phyloP scores from a whole-genome alignment of 2,329 filamentous ascomycete species.

The Cytospora chrysosperma region DNA sequence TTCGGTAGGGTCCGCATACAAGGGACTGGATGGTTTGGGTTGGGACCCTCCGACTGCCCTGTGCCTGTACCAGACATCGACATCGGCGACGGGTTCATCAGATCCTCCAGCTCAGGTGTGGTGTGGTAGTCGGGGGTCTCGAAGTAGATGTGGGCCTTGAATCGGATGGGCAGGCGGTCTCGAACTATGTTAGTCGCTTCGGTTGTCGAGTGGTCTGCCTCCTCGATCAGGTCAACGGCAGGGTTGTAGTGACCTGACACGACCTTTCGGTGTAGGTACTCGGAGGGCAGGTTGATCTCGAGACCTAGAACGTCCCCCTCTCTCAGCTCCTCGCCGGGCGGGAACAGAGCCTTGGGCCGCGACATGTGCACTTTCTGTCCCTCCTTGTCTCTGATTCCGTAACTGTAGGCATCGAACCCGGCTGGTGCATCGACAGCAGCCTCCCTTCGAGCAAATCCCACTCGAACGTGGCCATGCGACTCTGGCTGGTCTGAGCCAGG shows the following conservation, averaged over 20 bases:
- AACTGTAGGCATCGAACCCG: constrained; percentile 89
- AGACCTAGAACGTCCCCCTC: constrained; percentile 94
- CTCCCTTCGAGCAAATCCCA: constrained; percentile 83
- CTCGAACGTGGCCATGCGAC: constrained; percentile 66
- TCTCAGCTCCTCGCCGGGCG: constrained; percentile 71
- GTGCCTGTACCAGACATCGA: constrained; percentile 39
- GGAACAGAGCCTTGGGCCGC: constrained; percentile 86
- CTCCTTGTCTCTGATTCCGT: constrained; percentile 83
- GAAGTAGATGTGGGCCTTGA: constrained; percentile 92
- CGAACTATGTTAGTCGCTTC: constrained; percentile 80
- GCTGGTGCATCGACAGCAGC: constrained; percentile 80
- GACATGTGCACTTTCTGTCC: constrained; percentile 94
- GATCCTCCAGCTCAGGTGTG: constrained; percentile 83
- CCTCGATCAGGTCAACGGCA: constrained; percentile 67
- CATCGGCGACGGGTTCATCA: constrained; percentile 67
- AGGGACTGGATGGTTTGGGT: constrained; percentile 69
- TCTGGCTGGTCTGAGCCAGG: constrained; percentile 45
- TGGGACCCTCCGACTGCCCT: constrained; percentile 58
- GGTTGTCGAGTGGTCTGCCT: constrained; percentile 52
- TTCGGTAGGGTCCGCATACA: constrained; percentile 84
- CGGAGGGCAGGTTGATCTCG: constrained; percentile 85
- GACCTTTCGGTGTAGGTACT: constrained; percentile 83
- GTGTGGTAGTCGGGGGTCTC: constrained; percentile 88
- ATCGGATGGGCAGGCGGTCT: constrained; percentile 90
- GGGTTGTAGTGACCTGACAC: constrained; percentile 87